Base-by-base conservation (phyloP, 2,329 filamentous ascomycete species). In the Penicillium rolfsii region DNA sequence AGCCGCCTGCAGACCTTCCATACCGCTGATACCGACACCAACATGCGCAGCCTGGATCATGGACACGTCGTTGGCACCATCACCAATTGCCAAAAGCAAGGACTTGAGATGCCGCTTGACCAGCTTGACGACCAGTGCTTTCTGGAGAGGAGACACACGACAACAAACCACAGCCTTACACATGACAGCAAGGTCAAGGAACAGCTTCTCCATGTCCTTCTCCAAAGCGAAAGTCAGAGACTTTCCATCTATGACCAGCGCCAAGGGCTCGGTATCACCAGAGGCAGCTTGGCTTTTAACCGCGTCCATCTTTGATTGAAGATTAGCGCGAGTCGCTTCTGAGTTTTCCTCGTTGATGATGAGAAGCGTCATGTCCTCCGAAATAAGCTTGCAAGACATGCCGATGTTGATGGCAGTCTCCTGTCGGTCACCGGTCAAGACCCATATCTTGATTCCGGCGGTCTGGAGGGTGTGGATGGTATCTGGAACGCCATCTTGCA, bases 41-140 rank as follows among this genome's bases (percentile, higher is more conserved):
- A 99, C 96, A 75, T 99, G 95, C 12, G 95, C 95, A 11, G 95
- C 95, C 81, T 99, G 95, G 58, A 99, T 99, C 95, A 99, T 99
- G 19, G 94, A 97, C n/a, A 99, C 95, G 73, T 99, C 95, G 79
- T 99, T 99, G 50, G 95, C 95, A 66, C 95, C 95, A 71, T 99
- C 95, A 68, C 95, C 95, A 75, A 99, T 97, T 55, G 95, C 95
- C 54, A 99, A 87, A 56, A 97, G 87, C 68, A 99, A 93, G 12
- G 92, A 87, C 74, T 97, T 91, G 67, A 95, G 86, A 75, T 97
- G 91, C 68, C 93, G 91, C 80, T 98, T 99, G 73, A 99, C 95
- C 67, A 98, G 87, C 82, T 99, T 99, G 68, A 99, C 95, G 24
- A 99, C 95, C 64, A 99, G 83, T 16, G 95, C 96, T 79, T 99